Evolutionary conservation across 768 basidiomycete genomes (phyloP).

Genomic region (Tulasnella sp.): DNA sequence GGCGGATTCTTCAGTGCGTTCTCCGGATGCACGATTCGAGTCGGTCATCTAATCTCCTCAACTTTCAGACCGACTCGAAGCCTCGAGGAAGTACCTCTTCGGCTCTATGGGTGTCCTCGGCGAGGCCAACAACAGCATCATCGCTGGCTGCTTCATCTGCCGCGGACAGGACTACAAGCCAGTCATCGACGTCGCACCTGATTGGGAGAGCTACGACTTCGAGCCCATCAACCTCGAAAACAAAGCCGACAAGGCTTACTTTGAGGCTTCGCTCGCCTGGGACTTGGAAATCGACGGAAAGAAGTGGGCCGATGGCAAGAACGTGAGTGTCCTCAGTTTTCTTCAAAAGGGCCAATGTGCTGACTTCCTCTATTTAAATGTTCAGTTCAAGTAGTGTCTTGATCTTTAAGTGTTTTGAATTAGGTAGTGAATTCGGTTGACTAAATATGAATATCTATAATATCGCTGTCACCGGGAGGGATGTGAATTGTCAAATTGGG

Average conservation of each 20-base stretch:
- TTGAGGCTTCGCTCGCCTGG: constrained; percentile 90
- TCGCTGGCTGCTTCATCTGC: constrained; percentile 65
- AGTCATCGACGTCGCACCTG: too few species aligned
- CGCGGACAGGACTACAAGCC: constrained; percentile 77
- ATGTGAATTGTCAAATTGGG: background rate
- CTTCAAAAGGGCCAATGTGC: background rate
- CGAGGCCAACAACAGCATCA: too few species aligned
- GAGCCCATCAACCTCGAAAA: too few species aligned
- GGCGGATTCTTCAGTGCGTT: constrained; percentile 69
- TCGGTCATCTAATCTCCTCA: background rate
- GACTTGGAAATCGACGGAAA: constrained; percentile 81
- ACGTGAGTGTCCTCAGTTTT: background rate
- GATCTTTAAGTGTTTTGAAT: background rate
- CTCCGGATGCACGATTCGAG: constrained; percentile 18
- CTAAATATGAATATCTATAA: background rate
- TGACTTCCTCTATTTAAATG: background rate
- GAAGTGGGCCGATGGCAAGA: constrained; percentile 41
- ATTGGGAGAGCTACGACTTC: too few species aligned
- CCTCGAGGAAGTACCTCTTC: constrained; percentile 94
- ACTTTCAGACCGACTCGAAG: constrained; percentile 74
- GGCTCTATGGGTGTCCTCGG: too few species aligned
- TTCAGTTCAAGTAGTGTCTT: background rate
- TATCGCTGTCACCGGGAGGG: background rate
- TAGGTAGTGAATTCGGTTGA: background rate
- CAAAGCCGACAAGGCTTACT: constrained; percentile 88